These are phyloP conservation scores for Catunica adiposa DNA, from an alignment of 2,329 filamentous ascomycete species.

Conservation along the genomic window DNA sequence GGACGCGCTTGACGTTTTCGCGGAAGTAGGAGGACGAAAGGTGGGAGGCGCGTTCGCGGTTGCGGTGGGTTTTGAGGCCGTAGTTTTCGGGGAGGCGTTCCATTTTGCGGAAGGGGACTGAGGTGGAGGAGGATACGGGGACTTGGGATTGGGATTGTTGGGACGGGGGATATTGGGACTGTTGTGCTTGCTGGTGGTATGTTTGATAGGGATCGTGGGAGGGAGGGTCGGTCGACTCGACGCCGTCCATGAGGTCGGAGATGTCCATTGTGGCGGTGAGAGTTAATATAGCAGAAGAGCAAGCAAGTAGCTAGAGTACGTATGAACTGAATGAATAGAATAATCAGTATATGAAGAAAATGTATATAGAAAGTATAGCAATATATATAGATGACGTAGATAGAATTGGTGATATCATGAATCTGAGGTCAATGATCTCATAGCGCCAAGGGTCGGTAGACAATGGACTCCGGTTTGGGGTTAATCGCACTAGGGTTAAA, in stretches of 20 bases:
- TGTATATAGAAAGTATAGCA: too few relatives aligned
- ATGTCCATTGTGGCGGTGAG: slow-evolving; percentile 8
- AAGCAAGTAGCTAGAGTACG: too few relatives aligned
- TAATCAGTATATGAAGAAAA: too few relatives aligned
- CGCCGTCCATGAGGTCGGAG: slow-evolving; percentile 14
- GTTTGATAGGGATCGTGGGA: background rate
- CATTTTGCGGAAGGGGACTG: slow-evolving; percentile 10
- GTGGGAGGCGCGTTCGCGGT: slow-evolving; percentile 12
- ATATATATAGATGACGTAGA: too few relatives aligned
- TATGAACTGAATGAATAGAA: too few relatives aligned
- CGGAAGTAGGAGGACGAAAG: slow-evolving; percentile 12
- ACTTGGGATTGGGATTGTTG: background rate
- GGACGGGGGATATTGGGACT: background rate
- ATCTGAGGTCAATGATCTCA: too few relatives aligned
- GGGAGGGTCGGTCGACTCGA: slow-evolving; percentile 1
- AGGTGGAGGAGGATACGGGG: background rate
- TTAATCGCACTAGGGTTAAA: background rate
- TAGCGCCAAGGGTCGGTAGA: too few relatives aligned
- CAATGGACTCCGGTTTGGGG: background rate
- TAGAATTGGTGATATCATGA: too few relatives aligned
- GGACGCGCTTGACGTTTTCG: slow-evolving; percentile 13
- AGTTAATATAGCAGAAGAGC: too few relatives aligned
- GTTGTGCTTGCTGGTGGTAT: background rate
- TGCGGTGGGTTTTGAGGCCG: slow-evolving; percentile 12
- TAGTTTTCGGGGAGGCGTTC: slow-evolving; percentile 12